Evolutionary conservation across 2,329 filamentous ascomycete species (phyloP).

Genomic region (Stachybotrys chartarum): DNA sequence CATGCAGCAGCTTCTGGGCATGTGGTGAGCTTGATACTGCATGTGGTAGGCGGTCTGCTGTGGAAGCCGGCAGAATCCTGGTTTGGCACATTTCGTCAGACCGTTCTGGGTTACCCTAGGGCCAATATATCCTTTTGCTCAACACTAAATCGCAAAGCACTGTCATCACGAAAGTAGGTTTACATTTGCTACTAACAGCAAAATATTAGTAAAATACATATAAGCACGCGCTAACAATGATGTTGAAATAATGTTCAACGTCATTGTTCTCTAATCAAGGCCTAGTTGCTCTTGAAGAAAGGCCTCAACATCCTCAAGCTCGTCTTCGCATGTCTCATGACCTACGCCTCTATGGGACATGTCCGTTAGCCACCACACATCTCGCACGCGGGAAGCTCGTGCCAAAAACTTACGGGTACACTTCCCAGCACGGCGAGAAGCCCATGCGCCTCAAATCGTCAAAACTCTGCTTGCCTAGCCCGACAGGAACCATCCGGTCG

Average conservation of each 20-base stretch:
- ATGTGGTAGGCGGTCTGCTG: background rate
- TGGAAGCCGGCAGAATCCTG: too few species aligned
- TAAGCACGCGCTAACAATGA: too few species aligned
- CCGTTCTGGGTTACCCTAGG: too few species aligned
- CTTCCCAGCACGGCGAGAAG: slow-evolving; percentile 66
- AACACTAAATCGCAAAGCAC: background rate
- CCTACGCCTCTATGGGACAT: slow-evolving; percentile 51
- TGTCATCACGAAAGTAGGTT: background rate
- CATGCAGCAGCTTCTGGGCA: background rate
- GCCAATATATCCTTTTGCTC: too few species aligned
- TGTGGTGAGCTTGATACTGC: background rate
- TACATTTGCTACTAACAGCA: too few species aligned
- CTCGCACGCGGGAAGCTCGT: background rate
- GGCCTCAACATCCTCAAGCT: slow-evolving; percentile 74
- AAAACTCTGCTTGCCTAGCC: slow-evolving; percentile 61
- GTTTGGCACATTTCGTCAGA: too few species aligned
- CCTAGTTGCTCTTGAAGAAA: slow-evolving; percentile 42
- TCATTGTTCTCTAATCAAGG: slow-evolving; percentile 3
- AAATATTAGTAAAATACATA: too few species aligned
- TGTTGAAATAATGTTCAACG: too few species aligned
- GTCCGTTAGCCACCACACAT: too few species aligned
- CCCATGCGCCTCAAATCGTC: slow-evolving; percentile 62
- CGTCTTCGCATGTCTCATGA: slow-evolving; percentile 69
- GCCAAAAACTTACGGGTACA: slow-evolving; percentile 55
- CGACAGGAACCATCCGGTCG: slow-evolving; percentile 65